Base-by-base conservation (phyloP, 495 filamentous ascomycete genomes). In the Hypoxylon fuscum region DNA sequence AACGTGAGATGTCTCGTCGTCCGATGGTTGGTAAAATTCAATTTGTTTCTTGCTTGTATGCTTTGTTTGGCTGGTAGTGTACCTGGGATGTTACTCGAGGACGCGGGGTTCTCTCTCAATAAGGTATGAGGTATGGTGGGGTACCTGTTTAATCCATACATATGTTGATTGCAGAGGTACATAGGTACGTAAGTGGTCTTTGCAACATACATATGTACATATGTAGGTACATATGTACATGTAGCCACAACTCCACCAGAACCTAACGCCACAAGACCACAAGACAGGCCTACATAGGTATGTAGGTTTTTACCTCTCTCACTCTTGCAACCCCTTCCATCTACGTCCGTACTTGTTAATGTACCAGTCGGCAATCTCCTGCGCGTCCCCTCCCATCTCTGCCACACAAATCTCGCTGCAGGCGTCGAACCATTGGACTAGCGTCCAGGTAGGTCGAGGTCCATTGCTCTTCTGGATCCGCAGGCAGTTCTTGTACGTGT, bases 71-170 rank as follows among this genome's bases (percentile, higher is more conserved):
- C 20, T 15, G 25, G 11, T 10, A 34, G 21, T 18, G 40, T n/a
- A n/a, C n/a, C n/a, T n/a, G n/a, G 22, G 27, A 18, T 35, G 21
- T 21, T 29, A 55, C 18, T 34, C 1, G 35, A 27, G 35, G 62
- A 42, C 64, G 64, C 57, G 63, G 63, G 63, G 63, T 66, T 45
- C 29, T 58, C 17, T 25, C 38, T 22, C 14, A 34, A 31, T 46
- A 32, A 18, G 41, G 27, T 9, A 12, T 14, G 23, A 56, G 2
- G 31, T 38, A 45, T 35, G 62, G 62, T 59, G 58, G 54, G 64
- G 58, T 58, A 61, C 32, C 34, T 35, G 38, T 59, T 43, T 35
- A n/a, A n/a, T n/a, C n/a, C n/a, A n/a, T n/a, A n/a, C n/a, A n/a
- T n/a, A n/a, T n/a, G n/a, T n/a, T n/a, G n/a, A n/a, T n/a, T n/a